Evolutionary conservation across 176 grass and related monocot species (phyloP), one percentile per base, ranked within the genome.

Genomic region (Paspalum notatum): DNA sequence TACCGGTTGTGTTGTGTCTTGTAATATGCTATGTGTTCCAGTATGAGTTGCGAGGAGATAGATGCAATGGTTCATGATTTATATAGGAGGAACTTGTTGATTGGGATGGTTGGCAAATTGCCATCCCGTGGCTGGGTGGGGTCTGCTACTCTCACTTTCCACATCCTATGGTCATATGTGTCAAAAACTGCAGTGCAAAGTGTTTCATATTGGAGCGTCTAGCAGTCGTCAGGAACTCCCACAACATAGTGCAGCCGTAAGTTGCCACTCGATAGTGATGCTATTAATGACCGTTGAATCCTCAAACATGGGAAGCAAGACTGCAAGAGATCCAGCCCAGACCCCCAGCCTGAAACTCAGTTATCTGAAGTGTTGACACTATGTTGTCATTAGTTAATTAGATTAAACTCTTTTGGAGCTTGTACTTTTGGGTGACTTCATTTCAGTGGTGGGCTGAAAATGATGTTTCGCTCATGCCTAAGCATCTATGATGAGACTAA

Each of bases 371-470:
- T 85, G 54, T 70, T 80, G 54, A 75, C 46, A 81, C 46, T 26
- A 80, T 80, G 70, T 56, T 62, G 63, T 81, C 87, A 85, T 68
- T 20, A n/a, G 20, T 38, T 49, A 67, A 56, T 45, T 60, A 61
- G 42, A 52, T 50, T 59, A 68, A 78, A 44, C 26, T n/a, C 58
- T 74, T 63, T 74, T 65, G 47, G 24, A n/a, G 59, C 18, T 64
- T 82, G 68, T 54, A 77, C 56, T 87, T 83, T 18, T 12, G 10
- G 39, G 56, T 64, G 47, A 72, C 12, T 66, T 65, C 41, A 40
- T 72, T 66, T 57, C 6, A 14, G 20, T 8, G 65, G 42, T 60
- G 32, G 42, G 15, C 14, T 75, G 38, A 77, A 60, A 20, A 32
- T 21, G n/a, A 53, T 43, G 60, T 42, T 18, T 49, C 18, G 39